Base-by-base conservation (phyloP, 192 early-diverging fungal species). In the Linnemannia hyalina region DNA sequence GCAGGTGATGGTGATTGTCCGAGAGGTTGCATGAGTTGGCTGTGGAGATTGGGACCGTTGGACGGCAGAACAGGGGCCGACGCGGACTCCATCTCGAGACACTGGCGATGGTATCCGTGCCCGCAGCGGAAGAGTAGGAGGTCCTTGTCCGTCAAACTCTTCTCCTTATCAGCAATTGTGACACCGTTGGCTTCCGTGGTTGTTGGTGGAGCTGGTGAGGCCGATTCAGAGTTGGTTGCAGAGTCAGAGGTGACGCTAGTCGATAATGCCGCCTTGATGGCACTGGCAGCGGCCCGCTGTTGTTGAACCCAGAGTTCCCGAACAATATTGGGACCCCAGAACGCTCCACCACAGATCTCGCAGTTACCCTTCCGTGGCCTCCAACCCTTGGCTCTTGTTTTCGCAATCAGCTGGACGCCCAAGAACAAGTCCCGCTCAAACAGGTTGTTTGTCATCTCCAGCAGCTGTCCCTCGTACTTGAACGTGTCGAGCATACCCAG, bases 401-500 rank as follows among this genome's bases (percentile, higher is more conserved):
- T 88, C 18, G 91, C 90, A 68, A 93, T 86, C 44, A 90, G 80
- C 76, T 91, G 82, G 36, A 93, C 89, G 40, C 90, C 89, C 68
- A 77, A 60, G 74, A 90, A 93, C 68, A 93, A 54, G 55, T 93
- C 92, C 40, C 91, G 88, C 65, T 93, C 92, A 83, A 93, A 93
- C 8, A 93, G 75, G 40, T 89, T 88, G 57, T 92, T 92, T n/a
- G 92, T 93, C 92, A 93, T 90, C 57, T 90, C 89, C 60, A 93
- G 71, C 40, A 93, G 49, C 72, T 93, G 89, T 18, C 92, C 92
- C 87, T 93, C 92, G 69, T 93, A 93, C 83, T 92, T 92, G 78
- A 91, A 93, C 32, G 92, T 93, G 70, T 93, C 90, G 20, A 93
- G 88, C 91, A 93, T 93, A 13, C 91, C 92, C 38, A 91, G 80